These are phyloP conservation scores for Xylariaceae sp. DNA, from an alignment of 2,329 filamentous ascomycete genomes.

Conservation along the genomic window DNA sequence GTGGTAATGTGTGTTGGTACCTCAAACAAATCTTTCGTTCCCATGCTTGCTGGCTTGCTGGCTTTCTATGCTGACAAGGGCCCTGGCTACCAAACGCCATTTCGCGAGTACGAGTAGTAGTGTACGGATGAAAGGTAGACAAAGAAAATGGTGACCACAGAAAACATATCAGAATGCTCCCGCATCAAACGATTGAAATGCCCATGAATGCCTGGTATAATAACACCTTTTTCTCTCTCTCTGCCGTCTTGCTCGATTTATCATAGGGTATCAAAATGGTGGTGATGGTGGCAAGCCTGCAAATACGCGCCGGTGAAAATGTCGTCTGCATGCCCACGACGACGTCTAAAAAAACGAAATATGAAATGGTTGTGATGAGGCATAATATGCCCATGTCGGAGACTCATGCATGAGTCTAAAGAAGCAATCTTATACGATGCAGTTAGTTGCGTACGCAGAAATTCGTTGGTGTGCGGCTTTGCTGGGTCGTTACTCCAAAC, in stretches of 20 bases:
- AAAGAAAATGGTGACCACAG: background rate
- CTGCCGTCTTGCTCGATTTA: slow-evolving; percentile 18
- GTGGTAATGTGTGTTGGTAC: background rate
- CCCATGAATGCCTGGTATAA: slow-evolving; percentile 5
- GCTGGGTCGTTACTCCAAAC: slow-evolving; percentile 37
- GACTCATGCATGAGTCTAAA: slow-evolving; percentile 8
- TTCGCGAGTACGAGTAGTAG: background rate
- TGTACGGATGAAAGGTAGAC: slow-evolving; percentile 8
- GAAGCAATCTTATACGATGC: slow-evolving; percentile 23
- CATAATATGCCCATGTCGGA: slow-evolving; percentile 17
- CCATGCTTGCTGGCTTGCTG: background rate
- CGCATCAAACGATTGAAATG: slow-evolving; percentile 10
- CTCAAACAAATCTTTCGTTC: too few relatives aligned
- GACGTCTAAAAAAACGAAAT: slow-evolving; percentile 18
- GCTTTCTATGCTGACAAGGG: slow-evolving; percentile 9
- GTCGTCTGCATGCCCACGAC: slow-evolving; percentile 19
- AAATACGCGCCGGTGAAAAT: slow-evolving; percentile 16
- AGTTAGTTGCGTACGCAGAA: background rate
- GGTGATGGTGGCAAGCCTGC: slow-evolving; percentile 15
- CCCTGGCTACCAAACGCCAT: background rate
- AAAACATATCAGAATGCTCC: background rate
- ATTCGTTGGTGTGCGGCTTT: background rate
- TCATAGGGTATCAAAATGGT: slow-evolving; percentile 28
- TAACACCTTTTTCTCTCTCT: slow-evolving; percentile 9
- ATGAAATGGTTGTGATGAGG: slow-evolving; percentile 21